Conservation (phyloP, 2,329 filamentous ascomycete species). For the Botrytis galanthina region DNA sequence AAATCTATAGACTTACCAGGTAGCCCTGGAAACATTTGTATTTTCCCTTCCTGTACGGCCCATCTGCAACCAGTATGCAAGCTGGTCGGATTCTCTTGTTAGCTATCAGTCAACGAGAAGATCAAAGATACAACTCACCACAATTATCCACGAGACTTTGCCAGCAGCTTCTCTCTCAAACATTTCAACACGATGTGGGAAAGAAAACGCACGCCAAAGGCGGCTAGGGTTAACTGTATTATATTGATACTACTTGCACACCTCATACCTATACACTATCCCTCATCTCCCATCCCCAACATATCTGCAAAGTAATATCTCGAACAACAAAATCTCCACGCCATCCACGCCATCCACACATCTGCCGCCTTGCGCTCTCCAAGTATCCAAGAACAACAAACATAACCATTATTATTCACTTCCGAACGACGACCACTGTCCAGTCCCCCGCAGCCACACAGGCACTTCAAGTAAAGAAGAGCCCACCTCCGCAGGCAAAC, state of each 20-base stretch:
- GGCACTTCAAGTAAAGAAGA: neutral
- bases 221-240: neutral
- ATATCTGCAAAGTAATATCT: neutral
- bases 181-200: too few species aligned
- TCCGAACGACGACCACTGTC: neutral
- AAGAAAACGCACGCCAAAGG: neutral
- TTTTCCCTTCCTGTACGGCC: neutral
- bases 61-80: neutral
- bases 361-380: neutral
- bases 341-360: too few species aligned
- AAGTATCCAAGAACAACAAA: neutral
- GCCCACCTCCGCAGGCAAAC: neutral
- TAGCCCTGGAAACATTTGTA: accelerated
- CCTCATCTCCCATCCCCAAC: neutral
- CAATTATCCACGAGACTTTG: neutral
- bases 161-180: too few species aligned
- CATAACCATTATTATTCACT: neutral
- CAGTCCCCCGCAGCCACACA: neutral
- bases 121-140: too few species aligned
- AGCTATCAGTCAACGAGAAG: too few species aligned
- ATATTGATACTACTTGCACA: neutral
- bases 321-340: too few species aligned
- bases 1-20: neutral
- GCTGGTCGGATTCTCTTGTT: neutral
- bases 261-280: neutral